Evolutionary conservation across 768 basidiomycete genomes (phyloP), one percentile per base, ranked within the genome.

Genomic region (Termitomyces sp.): DNA sequence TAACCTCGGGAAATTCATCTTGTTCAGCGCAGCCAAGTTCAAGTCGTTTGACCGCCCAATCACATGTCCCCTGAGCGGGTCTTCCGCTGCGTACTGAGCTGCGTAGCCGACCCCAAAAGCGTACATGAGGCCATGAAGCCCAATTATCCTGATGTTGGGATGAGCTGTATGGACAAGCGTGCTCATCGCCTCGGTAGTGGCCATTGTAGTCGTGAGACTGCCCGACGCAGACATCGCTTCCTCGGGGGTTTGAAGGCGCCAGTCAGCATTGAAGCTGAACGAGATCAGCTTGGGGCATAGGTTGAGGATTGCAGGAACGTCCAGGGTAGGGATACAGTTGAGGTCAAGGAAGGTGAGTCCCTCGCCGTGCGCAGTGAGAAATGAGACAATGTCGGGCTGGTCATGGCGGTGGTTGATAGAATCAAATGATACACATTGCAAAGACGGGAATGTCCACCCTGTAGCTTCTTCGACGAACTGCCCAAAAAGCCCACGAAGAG

Each of bases 251-350:
- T 61, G 58, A 31, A 63, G 44, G 53, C 80, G 79, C 88, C 90
- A 90, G 66, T 92, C 90, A 27, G 78, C 82, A 65, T 90, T 91
- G 73, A 92, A 90, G 24, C 79, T 77, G 66, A 92, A 83, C 0
- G 83, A 80, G 20, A 68, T 72, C 31, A 92, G 79, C 48, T 74
- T 67, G 0, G 87, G 88, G 61, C 88, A 90, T 7, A 82, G 68
- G 13, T 84, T 84, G 26, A 90, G 79, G 58, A 87, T 79, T 24
- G 72, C 72, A 5, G 83, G 71, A 14, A 90, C 73, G 58, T 88
- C 82, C 27, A 88, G 72, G 0, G 73, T 61, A 6, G 81, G 80
- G 44, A 82, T 78, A 62, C 80, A 80, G 64, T 86, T 77, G 14
- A 90, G 66, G 68, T 90, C 88, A 53, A 92, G 82, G 70, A 81